These are phyloP conservation scores for Podospora pseudopauciseta DNA, from an alignment of 495 filamentous ascomycete genomes.

Conservation along the genomic window DNA sequence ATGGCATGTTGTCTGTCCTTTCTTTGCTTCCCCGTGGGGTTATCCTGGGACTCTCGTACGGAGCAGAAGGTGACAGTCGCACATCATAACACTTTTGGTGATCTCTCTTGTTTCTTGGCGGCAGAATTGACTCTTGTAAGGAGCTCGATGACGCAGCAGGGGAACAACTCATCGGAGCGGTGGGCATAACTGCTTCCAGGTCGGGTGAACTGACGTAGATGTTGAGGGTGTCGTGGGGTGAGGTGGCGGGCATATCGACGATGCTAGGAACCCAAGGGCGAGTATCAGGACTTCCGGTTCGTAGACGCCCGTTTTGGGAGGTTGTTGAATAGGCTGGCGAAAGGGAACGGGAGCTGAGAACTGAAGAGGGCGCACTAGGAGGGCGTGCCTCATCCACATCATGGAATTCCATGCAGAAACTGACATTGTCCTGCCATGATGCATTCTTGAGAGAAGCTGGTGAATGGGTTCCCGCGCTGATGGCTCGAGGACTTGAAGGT, in stretches of 20 bases:
- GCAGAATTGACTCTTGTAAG: neutral
- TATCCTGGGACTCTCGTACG: neutral
- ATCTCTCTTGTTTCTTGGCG: neutral
- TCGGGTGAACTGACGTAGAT: neutral
- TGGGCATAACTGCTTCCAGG: neutral
- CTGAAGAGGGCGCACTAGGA: neutral
- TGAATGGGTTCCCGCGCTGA: neutral
- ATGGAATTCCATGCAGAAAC: neutral
- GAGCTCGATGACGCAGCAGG: neutral
- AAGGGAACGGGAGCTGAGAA: neutral
- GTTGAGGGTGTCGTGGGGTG: neutral
- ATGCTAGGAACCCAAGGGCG: neutral
- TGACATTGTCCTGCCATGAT: neutral
- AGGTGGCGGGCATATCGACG: neutral
- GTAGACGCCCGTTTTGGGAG: neutral
- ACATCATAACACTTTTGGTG: neutral
- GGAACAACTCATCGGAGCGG: neutral
- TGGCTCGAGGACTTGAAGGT: neutral
- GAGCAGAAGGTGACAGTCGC: neutral
- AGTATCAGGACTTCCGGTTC: neutral
- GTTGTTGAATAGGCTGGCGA: neutral
- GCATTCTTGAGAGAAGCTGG: neutral
- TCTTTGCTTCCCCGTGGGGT: neutral
- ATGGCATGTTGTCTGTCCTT: neutral
- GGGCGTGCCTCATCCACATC: neutral